Percentiles rank a stretch among this genome's conserved stretches.
phyloP scores from a whole-genome alignment of 441 rosid genomes.

The Adansonia rubrostipa region DNA sequence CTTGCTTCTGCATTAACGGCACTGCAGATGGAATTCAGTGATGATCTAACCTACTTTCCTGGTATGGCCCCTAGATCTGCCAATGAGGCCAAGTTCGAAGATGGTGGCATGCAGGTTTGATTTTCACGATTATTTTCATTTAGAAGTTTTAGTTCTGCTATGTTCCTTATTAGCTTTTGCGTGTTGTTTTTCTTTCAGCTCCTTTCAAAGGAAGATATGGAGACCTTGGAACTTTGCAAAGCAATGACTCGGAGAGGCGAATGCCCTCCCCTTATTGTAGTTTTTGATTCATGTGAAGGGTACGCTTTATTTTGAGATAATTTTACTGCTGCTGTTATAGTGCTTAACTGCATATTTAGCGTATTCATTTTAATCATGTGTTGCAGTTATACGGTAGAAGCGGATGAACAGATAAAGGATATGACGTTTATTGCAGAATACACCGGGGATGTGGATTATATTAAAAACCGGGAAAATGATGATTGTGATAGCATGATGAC shows the following conservation, averaged over 20 bases:
- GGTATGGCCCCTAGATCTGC: conserved; percentile 76
- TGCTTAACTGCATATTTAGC: conserved; percentile 18
- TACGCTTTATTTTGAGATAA: conserved; percentile 36
- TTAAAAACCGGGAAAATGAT: conserved; percentile 71
- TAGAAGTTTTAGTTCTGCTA: not conserved
- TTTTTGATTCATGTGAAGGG: conserved; percentile 90
- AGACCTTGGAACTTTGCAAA: conserved; percentile 69
- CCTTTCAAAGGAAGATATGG: conserved; percentile 77
- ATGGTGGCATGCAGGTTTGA: conserved; percentile 84
- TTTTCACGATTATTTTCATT: not conserved
- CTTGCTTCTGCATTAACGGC: conserved; percentile 81
- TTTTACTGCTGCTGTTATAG: conserved; percentile 20
- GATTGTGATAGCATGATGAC: conserved; percentile 96
- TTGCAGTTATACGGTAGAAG: conserved; percentile 83
- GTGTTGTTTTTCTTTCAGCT: conserved; percentile 41
- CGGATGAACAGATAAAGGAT: conserved; percentile 80
- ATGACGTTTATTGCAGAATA: conserved; percentile 82
- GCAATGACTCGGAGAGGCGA: conserved; percentile 76
- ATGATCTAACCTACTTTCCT: conserved; percentile 57
- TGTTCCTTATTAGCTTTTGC: conserved; percentile 18
- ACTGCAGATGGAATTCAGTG: conserved; percentile 67
- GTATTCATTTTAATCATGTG: conserved; percentile 28
- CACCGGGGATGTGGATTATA: conserved; percentile 85
- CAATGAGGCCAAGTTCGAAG: conserved; percentile 71
- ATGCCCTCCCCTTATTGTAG: conserved; percentile 79